These are phyloP conservation scores for Fusarium sp. DNA, from an alignment of 2,329 filamentous ascomycete genomes.

Conservation along the genomic window DNA sequence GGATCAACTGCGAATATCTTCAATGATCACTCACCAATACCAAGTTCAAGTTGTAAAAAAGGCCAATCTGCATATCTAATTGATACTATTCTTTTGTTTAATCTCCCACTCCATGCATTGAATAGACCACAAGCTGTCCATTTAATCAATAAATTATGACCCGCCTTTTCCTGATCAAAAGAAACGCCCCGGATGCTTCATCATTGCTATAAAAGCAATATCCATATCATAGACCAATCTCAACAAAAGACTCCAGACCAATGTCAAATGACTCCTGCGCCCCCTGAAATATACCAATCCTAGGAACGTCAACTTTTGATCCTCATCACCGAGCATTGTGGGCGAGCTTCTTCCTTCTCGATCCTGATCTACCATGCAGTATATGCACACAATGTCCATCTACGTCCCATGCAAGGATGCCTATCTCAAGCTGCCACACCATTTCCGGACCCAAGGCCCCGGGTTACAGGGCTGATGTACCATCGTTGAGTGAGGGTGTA, in stretches of 20 bases:
- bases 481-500: constrained; percentile 12
- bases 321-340: constrained; percentile 33
- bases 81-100: not conserved
- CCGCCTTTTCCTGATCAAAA: constrained; percentile 12
- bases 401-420: constrained; percentile 1
- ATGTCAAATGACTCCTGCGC: constrained; percentile 39
- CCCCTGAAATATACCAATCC: constrained; percentile 34
- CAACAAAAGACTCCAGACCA: constrained; percentile 24
- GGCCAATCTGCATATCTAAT: too few relatives aligned
- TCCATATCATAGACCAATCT: constrained; percentile 32
- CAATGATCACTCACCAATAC: not conserved
- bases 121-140: not conserved
- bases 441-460: constrained; percentile 19
- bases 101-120: constrained; percentile 3
- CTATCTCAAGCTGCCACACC: constrained; percentile 13
- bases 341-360: constrained; percentile 20
- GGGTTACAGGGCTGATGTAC: constrained; percentile 26
- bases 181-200: constrained; percentile 27
- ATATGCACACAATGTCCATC: constrained; percentile 21
- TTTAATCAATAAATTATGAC: constrained; percentile 1
- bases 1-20: too few relatives aligned
- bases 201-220: constrained; percentile 1
- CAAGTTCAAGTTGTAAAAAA: not conserved
- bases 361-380: constrained; percentile 31
- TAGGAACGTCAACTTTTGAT: constrained; percentile 36